Evolutionary conservation across 768 basidiomycete genomes (phyloP).

Genomic region (Russula brevipes): DNA sequence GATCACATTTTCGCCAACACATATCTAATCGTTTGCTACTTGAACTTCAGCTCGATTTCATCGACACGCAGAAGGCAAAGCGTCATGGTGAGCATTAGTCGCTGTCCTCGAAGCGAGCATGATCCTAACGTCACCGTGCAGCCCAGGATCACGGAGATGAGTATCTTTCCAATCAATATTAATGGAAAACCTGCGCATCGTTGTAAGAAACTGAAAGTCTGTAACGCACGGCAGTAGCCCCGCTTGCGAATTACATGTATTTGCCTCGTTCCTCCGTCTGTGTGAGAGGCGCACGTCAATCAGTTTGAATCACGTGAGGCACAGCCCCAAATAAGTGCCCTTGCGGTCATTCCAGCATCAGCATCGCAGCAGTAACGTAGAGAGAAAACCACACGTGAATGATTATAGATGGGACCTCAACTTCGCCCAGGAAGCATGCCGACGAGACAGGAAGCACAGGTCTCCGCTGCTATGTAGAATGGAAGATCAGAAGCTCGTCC

Average conservation of each 20-base stretch:
- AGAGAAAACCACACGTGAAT: no score
- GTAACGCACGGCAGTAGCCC: no score
- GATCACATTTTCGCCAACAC: neutral
- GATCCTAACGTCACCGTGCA: neutral
- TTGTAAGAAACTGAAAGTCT: no score
- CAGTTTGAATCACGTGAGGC: no score
- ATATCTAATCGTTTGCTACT: neutral
- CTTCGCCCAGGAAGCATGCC: neutral
- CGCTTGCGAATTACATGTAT: no score
- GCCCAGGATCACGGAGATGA: neutral
- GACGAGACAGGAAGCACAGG: neutral
- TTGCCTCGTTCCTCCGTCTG: no score
- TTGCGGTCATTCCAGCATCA: no score
- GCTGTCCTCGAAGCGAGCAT: neutral
- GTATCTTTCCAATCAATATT: neutral
- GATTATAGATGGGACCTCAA: no score
- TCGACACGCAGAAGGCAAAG: conserved; percentile 44
- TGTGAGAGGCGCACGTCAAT: no score
- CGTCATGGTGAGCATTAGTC: conserved; percentile 29
- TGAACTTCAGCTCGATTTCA: conserved; percentile 37
- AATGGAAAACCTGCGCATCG: neutral
- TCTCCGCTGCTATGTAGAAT: neutral
- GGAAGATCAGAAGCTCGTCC: neutral
- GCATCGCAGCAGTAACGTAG: no score
- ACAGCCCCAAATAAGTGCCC: no score